Conservation (phyloP, 2,329 filamentous ascomycete species). For the Thelonectria discophora region DNA sequence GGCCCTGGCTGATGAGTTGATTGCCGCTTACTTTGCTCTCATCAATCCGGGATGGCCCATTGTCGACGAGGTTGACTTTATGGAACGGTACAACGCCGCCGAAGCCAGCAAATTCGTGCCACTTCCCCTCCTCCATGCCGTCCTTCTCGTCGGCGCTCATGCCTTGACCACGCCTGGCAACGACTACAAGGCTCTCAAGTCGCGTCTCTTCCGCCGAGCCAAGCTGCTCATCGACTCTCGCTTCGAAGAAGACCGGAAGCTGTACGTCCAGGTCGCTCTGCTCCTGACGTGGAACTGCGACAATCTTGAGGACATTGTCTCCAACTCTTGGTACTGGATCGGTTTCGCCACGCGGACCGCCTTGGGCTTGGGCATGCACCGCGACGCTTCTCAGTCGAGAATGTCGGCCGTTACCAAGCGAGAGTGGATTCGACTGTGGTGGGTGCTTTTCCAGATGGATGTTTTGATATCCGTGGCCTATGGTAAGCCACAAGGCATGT, state of each 20-base stretch:
- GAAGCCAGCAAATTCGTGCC: constrained; percentile 55
- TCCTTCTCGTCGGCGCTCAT: constrained; percentile 62
- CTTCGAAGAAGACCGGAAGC: constrained; percentile 62
- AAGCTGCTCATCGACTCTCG: constrained; percentile 63
- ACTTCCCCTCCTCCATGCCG: constrained; percentile 59
- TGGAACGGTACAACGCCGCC: constrained; percentile 57
- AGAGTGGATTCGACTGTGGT: constrained; percentile 52
- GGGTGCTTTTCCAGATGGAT: constrained; percentile 53
- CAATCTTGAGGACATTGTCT: constrained; percentile 62
- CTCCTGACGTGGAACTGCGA: constrained; percentile 66
- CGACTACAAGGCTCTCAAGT: constrained; percentile 52
- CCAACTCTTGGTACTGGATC: constrained; percentile 63
- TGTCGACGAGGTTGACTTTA: constrained; percentile 61
- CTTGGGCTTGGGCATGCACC: constrained; percentile 63
- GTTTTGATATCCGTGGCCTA: constrained; percentile 51
- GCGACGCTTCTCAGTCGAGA: constrained; percentile 44
- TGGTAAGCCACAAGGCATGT: constrained; percentile 61
- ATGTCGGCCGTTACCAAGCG: constrained; percentile 46
- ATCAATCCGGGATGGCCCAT: constrained; percentile 63
- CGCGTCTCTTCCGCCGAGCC: constrained; percentile 60
- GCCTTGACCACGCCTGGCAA: constrained; percentile 53
- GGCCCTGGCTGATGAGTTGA: constrained; percentile 57
- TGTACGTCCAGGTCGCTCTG: constrained; percentile 63
- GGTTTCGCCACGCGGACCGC: constrained; percentile 62
- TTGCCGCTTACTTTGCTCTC: constrained; percentile 59